A percentile compares a stretch with the other conserved stretches of the same genome.
Evolutionary conservation across 1,284 basidiomycete genomes (phyloP).

Genomic region (Marasmius oreades): DNA sequence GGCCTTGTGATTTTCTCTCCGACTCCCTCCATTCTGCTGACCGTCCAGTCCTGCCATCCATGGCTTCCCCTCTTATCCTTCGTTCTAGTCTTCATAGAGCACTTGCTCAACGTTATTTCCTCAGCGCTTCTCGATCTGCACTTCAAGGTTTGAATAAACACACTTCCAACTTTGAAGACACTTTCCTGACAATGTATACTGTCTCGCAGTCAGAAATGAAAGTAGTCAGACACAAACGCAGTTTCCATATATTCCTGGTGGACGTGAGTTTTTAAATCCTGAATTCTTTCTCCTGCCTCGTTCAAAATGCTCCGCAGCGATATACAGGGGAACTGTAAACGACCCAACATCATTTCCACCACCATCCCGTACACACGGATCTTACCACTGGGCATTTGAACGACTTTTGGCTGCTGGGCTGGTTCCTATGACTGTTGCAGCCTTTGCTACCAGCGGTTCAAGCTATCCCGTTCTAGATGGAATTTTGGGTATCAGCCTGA

Average conservation of each 20-base stretch:
- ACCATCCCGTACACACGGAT: slow-evolving; percentile 81
- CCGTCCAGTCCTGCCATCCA: slow-evolving; percentile 26
- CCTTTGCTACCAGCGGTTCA: slow-evolving; percentile 70
- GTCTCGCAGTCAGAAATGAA: slow-evolving; percentile 32
- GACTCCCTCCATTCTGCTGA: not conserved
- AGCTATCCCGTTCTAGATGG: slow-evolving; percentile 86
- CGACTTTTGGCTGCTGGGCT: slow-evolving; percentile 85
- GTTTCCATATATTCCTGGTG: slow-evolving; percentile 58
- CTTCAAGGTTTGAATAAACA: slow-evolving; percentile 30
- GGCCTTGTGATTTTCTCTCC: not conserved
- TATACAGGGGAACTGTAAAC: slow-evolving; percentile 93
- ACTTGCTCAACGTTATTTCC: slow-evolving; percentile 38
- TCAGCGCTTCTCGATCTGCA: slow-evolving; percentile 25
- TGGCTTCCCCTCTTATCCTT: slow-evolving; percentile 49
- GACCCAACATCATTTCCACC: slow-evolving; percentile 90
- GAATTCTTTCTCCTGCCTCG: not conserved
- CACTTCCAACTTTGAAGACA: slow-evolving; percentile 10
- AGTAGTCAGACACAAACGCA: slow-evolving; percentile 17
- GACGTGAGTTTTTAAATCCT: slow-evolving; percentile 50
- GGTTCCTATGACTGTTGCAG: slow-evolving; percentile 83
- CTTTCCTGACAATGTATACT: not conserved
- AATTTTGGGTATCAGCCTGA: slow-evolving; percentile 78
- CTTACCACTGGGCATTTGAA: slow-evolving; percentile 98
- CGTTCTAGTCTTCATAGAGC: slow-evolving; percentile 46
- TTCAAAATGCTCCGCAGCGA: slow-evolving; percentile 48